Base-by-base conservation (phyloP, 768 basidiomycete genomes). In the Leucogyrophana mollusca region DNA sequence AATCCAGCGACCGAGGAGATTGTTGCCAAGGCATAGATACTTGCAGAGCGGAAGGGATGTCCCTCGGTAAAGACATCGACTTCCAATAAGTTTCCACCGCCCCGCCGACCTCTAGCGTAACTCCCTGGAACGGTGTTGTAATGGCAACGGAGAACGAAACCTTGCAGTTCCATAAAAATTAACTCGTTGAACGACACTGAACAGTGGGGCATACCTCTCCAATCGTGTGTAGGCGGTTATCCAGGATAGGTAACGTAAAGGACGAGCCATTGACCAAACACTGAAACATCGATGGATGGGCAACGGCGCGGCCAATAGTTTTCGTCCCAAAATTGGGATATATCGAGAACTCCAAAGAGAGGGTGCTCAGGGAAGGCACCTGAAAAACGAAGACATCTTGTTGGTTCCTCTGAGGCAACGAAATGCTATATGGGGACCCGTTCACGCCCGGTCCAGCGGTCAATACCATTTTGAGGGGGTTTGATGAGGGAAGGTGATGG, bases 81-180 rank as follows among this genome's bases (percentile, higher is more conserved):
- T 97, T 98, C 96, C 96, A 99, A 65, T 99, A 99, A 0, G 95
- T 99, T 70, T 98, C 94, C 22, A 98, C 80, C 42, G 90, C 84
- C 20, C 96, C 95, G 18, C 94, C 94, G 45, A 97, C 87, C 68
- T 94, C 91, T 10, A 98, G 76, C 47, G 92, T 92, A 40, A 93
- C 91, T 3, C 90, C 93, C 47, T 85, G 82, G 69, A 98, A 98
- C 1, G 93, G 88, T 8, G 83, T 86, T 51, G 95, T 82, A 47
- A 94, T 79, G 56, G 82, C 89, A 24, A 91, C 75, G 57, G 92
- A 92, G 65, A 97, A 94, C 40, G 85, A 81, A 18, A 97, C 86
- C 90, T 94, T n/a, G n/a, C n/a, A 49, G 18, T 25, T 41, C 10
- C 43, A 42, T 23, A n/a, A n/a, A 25, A 36, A 36, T 37, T n/a